Conservation (phyloP, 805 yeast genomes). For the Clavispora asparagi region DNA sequence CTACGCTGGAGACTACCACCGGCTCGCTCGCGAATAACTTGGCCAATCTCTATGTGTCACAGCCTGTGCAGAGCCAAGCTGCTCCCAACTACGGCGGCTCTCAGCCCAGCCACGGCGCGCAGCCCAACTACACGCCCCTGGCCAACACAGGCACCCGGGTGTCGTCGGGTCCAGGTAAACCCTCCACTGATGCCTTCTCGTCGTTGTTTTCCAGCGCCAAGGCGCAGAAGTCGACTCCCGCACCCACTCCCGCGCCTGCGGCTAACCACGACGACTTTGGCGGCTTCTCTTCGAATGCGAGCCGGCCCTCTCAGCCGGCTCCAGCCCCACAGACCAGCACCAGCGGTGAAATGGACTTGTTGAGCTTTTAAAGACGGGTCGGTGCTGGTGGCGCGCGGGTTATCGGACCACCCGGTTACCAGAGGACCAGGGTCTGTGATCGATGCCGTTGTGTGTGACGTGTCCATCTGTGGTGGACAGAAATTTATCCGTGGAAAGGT, state of each 20-base stretch:
- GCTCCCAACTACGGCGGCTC: not conserved
- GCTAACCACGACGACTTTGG: conserved; percentile 23
- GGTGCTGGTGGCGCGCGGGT: not conserved
- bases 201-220: conserved; percentile 65
- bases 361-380: conserved; percentile 33
- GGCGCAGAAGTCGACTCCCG: conserved; percentile 22
- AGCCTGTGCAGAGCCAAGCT: conserved; percentile 2
- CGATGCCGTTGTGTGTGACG: too few species aligned
- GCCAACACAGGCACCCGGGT: conserved; percentile 14
- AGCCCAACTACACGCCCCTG: conserved; percentile 5
- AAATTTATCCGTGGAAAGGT: not conserved
- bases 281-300: conserved; percentile 23
- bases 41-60: conserved; percentile 24
- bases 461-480: too few species aligned
- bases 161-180: conserved; percentile 35
- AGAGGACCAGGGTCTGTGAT: too few species aligned
- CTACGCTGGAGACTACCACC: conserved; percentile 27
- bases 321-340: conserved; percentile 7
- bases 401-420: too few species aligned
- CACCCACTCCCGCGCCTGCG: conserved; percentile 6
- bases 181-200: conserved; percentile 64
- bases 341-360: conserved; percentile 43
- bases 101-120: conserved; percentile 12
- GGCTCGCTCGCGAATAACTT: conserved; percentile 8
- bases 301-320: conserved; percentile 3